Evolutionary conservation across 139 green algal genomes (phyloP).

Genomic region (Volvox africanus): DNA sequence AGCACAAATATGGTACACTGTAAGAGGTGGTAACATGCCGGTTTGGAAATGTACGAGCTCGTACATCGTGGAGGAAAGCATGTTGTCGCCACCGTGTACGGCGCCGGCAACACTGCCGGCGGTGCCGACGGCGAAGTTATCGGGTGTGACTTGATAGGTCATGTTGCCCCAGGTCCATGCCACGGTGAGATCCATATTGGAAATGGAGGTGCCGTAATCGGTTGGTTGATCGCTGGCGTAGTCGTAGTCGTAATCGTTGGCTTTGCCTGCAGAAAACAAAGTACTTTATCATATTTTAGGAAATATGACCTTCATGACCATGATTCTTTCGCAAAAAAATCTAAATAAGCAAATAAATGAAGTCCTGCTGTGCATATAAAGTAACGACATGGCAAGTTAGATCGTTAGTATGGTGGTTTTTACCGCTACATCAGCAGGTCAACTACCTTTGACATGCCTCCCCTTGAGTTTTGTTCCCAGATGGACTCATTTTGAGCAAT

Average conservation of each 20-base stretch:
- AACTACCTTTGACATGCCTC: no score
- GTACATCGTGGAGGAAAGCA: background rate
- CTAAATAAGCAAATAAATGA: no score
- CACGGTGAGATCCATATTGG: background rate
- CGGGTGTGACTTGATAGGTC: background rate
- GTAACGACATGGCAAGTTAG: no score
- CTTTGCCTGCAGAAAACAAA: background rate
- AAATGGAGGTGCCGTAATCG: background rate
- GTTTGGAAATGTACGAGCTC: background rate
- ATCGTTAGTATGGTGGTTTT: no score
- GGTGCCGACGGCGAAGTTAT: background rate
- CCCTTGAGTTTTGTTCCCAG: no score
- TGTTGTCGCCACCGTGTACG: constrained; percentile 1
- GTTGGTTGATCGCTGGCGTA: background rate
- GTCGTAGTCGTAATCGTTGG: constrained; percentile 23
- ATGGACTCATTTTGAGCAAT: no score
- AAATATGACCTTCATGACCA: no score
- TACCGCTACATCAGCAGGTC: no score
- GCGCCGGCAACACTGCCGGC: background rate
- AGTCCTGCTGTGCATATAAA: no score
- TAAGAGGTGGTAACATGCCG: background rate
- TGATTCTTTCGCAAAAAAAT: no score
- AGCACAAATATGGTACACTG: background rate
- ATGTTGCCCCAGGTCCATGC: background rate
- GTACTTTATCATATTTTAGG: no score